Conservation (phyloP, 768 basidiomycete genomes). For the Tricholoma terreum region DNA sequence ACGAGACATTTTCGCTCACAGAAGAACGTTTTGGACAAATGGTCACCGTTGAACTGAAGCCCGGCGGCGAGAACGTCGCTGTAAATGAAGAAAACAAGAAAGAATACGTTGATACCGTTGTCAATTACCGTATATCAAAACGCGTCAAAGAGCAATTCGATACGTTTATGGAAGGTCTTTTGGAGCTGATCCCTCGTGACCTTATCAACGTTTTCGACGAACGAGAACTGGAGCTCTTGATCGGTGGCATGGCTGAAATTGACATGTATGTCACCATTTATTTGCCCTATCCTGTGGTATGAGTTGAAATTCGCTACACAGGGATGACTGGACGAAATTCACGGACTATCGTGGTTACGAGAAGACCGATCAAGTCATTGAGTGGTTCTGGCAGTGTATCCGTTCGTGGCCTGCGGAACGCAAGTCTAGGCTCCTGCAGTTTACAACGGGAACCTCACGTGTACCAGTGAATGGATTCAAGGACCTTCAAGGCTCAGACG, state of each 20-base stretch:
- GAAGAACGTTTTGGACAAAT: conserved; percentile 77
- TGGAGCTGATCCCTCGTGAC: conserved; percentile 81
- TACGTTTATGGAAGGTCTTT: conserved; percentile 82
- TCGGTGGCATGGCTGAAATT: conserved; percentile 92
- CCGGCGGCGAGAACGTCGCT: conserved; percentile 53
- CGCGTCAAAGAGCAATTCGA: conserved; percentile 83
- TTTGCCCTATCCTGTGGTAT: background rate
- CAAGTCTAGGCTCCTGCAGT: conserved; percentile 83
- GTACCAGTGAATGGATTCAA: conserved; percentile 93
- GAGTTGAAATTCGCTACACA: conserved; percentile 20
- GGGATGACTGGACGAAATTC: conserved; percentile 91
- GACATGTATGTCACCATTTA: conserved; percentile 56
- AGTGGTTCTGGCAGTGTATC: conserved; percentile 96
- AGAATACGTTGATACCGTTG: conserved; percentile 74
- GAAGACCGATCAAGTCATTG: conserved; percentile 83
- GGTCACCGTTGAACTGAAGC: conserved; percentile 62
- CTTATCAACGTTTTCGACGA: conserved; percentile 90
- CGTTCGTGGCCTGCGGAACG: conserved; percentile 88
- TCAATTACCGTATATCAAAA: conserved; percentile 78
- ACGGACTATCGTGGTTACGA: conserved; percentile 90
- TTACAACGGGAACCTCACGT: conserved; percentile 83
- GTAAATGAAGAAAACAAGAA: conserved; percentile 78
- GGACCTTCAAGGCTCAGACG: conserved; percentile 91
- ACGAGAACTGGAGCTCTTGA: conserved; percentile 82
- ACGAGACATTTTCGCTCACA: conserved; percentile 68